Base-by-base conservation (phyloP, 768 basidiomycete genomes). In the Russula griseocarnosa region DNA sequence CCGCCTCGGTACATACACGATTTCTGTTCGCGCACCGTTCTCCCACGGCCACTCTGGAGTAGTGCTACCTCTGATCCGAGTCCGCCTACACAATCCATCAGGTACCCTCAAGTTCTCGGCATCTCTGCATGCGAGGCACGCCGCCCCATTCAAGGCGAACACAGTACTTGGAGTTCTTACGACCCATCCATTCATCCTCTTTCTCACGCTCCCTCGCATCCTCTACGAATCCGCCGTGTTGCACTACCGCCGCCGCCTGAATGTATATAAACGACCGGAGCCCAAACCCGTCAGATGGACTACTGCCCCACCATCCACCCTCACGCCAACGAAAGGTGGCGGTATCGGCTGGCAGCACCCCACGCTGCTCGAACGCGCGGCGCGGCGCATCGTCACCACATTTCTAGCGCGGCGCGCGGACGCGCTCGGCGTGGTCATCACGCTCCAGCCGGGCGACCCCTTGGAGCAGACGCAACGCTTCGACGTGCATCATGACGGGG, bases 1-100 rank as follows among this genome's bases (percentile, higher is more conserved):
- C 68, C 79, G 87, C 4, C 77, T 79, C 26, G 87, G 87, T 0
- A 86, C 77, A 71, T 90, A 89, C 74, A 80, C 75, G 3, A 77
- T 87, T 18, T 79, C 84, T 50, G 69, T 90, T 24, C 75, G 76
- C 62, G 70, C 75, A 13, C 86, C 87, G 5, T 65, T 79, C 10
- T 76, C 56, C 44, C 57, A 69, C 49, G 55, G 63, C 61, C 61
- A 70, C 9, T 20, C 55, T n/a, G 50, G 8, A 34, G 47, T 32
- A 30, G 34, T 52, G 14, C 34, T 54, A n/a, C 66, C 58, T 11
- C 71, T 70, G 49, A 74, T 83, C 16, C 78, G 79, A 28, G 75
- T 83, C 3, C 78, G 79, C 51, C 65, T 71, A 4, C 58, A 57
- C 30, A 53, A 49, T 4, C 74, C 77, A 63, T 74, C 73, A 0